Conservation (phyloP, 768 basidiomycete species). For the Tulasnella sp. region DNA sequence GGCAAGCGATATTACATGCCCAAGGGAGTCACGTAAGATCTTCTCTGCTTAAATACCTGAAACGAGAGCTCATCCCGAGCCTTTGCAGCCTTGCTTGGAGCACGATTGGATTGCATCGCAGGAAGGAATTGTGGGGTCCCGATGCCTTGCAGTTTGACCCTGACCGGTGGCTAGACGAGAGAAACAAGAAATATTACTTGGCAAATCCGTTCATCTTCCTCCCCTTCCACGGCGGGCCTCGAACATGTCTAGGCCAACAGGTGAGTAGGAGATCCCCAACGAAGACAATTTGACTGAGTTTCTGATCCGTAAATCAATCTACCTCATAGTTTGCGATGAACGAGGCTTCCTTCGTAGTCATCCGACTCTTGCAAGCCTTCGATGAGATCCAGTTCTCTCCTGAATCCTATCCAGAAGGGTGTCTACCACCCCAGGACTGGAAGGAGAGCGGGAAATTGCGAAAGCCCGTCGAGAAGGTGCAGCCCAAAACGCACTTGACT, state of each 20-base stretch:
- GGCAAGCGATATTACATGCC: constrained; percentile 14
- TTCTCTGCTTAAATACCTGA: background rate
- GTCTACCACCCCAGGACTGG: constrained; percentile 54
- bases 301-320: constrained; percentile 6
- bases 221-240: constrained; percentile 64
- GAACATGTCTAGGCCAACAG: constrained; percentile 24
- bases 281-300: background rate
- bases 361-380: constrained; percentile 53
- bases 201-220: constrained; percentile 48
- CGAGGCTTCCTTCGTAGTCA: constrained; percentile 62
- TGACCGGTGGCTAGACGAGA: constrained; percentile 59
- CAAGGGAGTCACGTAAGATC: background rate
- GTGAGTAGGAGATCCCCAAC: constrained; percentile 24
- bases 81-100: background rate
- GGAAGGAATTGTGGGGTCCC: constrained; percentile 48
- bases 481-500: constrained; percentile 53
- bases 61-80: background rate
- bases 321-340: constrained; percentile 69
- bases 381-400: constrained; percentile 46
- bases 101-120: constrained; percentile 1
- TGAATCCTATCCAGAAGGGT: constrained; percentile 50
- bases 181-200: constrained; percentile 22
- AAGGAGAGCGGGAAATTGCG: constrained; percentile 30
- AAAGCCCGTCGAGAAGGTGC: constrained; percentile 45
- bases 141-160: constrained; percentile 72